Conservation (phyloP, 148 eudicot species). For the Cornus florida region DNA sequence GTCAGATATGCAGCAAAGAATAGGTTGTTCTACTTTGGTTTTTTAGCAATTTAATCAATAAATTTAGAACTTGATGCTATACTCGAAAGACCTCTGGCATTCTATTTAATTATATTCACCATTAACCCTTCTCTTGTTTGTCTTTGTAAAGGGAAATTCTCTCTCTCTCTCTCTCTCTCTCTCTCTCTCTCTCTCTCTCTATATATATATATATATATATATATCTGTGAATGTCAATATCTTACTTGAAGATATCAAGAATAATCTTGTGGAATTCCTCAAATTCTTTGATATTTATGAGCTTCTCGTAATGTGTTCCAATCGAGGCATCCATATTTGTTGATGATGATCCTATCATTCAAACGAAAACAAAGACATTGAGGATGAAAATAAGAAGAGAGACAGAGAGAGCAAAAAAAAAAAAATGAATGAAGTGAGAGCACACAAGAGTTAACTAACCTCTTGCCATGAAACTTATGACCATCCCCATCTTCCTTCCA, state of each 20-base stretch:
- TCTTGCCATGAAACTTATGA: conserved; percentile 57
- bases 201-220: too few relatives aligned
- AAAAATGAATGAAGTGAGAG: neutral
- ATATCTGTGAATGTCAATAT: neutral
- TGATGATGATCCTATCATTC: conserved; percentile 47
- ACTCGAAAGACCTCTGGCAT: neutral
- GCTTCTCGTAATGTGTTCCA: conserved; percentile 55
- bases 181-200: too few relatives aligned
- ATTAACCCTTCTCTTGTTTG: too few relatives aligned
- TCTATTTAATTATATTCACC: too few relatives aligned
- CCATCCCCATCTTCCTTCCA: conserved; percentile 47
- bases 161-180: too few relatives aligned
- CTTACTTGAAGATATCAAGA: conserved; percentile 82
- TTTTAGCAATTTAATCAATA: neutral
- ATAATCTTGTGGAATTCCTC: conserved; percentile 68
- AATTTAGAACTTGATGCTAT: neutral
- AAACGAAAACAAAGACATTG: neutral
- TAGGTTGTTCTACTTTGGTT: neutral
- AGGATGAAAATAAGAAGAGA: neutral
- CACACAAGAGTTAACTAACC: conserved; percentile 23
- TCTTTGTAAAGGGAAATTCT: too few relatives aligned
- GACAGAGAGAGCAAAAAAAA: neutral
- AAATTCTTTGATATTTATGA: conserved; percentile 46
- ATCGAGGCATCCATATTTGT: conserved; percentile 48
- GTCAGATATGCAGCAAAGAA: neutral